These are phyloP conservation scores for Piromyces finnis DNA, from an alignment of 192 early-diverging fungal genomes.

Conservation along the genomic window DNA sequence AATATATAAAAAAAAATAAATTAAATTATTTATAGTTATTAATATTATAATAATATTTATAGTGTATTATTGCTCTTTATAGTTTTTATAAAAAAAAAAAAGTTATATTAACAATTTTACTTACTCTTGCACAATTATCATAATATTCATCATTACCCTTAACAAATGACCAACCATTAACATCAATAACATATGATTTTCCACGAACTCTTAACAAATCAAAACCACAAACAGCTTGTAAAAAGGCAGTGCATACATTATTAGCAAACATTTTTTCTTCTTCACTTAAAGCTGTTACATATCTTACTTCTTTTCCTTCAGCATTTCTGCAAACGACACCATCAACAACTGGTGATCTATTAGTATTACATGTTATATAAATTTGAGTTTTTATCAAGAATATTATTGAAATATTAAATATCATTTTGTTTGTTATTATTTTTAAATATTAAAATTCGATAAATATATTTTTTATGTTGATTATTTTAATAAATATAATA, in stretches of 20 bases:
- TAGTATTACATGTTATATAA: no score
- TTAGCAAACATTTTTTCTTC: conserved; percentile 64
- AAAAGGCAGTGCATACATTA: conserved; percentile 59
- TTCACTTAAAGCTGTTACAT: conserved; percentile 58
- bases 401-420: no score
- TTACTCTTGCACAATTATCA: conserved; percentile 47
- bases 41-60: no score
- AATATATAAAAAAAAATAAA: neutral
- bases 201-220: conserved; percentile 74
- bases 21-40: neutral
- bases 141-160: conserved; percentile 91
- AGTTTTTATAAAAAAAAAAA: no score
- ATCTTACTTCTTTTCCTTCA: conserved; percentile 93
- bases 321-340: conserved; percentile 86
- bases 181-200: conserved; percentile 82
- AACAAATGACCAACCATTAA: conserved; percentile 98
- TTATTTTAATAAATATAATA: neutral
- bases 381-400: no score
- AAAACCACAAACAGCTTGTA: conserved; percentile 89
- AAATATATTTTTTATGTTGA: no score
- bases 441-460: no score
- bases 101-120: neutral
- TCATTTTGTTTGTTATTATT: no score
- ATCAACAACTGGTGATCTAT: conserved; percentile 81
- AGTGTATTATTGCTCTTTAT: no score